phyloP scores from a whole-genome alignment of 1,284 basidiomycete species.

The Pyrrhoderma lamaoense region DNA sequence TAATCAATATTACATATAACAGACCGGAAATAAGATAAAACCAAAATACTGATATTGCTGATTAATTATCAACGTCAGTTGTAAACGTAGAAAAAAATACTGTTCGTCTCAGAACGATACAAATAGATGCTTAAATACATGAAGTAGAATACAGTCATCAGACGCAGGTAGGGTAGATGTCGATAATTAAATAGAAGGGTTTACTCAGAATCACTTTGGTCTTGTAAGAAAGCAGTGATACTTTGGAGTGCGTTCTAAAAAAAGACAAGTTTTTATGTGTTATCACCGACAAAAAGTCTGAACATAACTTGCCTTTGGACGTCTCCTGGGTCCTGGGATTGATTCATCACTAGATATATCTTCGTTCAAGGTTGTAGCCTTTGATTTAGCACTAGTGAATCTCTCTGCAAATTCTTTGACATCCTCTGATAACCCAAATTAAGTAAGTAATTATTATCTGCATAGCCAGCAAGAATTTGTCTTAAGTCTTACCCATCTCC shows the following conservation, averaged over 20 bases:
- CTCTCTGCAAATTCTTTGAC: conserved; percentile 49
- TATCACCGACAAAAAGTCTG: conserved; percentile 18
- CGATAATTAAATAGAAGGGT: not conserved
- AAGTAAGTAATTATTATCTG: conserved; percentile 5
- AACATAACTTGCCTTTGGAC: conserved; percentile 30
- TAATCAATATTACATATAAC: no score
- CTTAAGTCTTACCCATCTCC: conserved; percentile 59
- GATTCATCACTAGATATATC: conserved; percentile 22
- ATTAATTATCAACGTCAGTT: no score
- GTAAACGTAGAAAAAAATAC: not conserved
- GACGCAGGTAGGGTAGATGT: not conserved
- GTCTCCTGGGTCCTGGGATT: conserved; percentile 26
- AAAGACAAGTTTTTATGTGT: conserved; percentile 3
- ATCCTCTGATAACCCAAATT: conserved; percentile 40
- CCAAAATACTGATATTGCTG: no score
- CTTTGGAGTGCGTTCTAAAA: conserved; percentile 46
- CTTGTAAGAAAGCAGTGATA: conserved; percentile 62
- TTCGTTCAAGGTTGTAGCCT: conserved; percentile 27
- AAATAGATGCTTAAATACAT: not conserved
- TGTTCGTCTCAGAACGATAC: not conserved
- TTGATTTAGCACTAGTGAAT: conserved; percentile 21
- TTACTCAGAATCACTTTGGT: conserved; percentile 49
- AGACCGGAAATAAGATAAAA: no score
- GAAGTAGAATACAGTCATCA: not conserved
- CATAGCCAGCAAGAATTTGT: not conserved